Base-by-base conservation (phyloP, 116 monocot genomes). In the Cymodocea nodosa region DNA sequence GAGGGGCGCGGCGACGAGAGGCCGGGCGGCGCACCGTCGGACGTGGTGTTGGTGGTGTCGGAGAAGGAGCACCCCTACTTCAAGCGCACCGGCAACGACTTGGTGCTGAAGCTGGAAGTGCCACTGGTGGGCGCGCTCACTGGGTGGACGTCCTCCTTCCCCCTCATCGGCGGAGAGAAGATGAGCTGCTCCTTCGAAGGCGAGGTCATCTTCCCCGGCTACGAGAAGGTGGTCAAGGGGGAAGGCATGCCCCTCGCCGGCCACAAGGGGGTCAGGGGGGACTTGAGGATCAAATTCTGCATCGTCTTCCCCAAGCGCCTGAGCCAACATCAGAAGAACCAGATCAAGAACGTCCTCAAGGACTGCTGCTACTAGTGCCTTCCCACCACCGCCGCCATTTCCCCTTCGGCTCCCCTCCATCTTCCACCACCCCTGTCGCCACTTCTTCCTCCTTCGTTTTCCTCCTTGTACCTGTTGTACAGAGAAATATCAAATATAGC, bases 51-150 rank as follows among this genome's bases (percentile, higher is more conserved):
- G 72, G 17, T 75, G 64, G 74, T 98, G 15, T 23, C 80, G 0
- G 98, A 98, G 68, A 88, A 84, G 76, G 80, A 85, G 62, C 98
- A 92, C 73, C 72, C 82, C 4, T 16, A 71, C 59, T 98, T 82
- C 84, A 85, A 77, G 71, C 71, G 89, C 52, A 76, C 76, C 5
- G 85, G 79, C 64, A 78, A 89, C 53, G 92, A 98, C 70, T 68
- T 98, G 61, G 86, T 88, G 14, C 74, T 98, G 9, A 85, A 82
- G 72, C 72, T 80, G 15, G 84, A 86, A 68, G 73, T 92, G 20
- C 98, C 97, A 10, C 74, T 98, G 5, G 78, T 82, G 18, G 77
- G 76, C 35, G 98, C 92, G 15, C 79, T 98, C 12, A 81, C 89
- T 0, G 97, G 98, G 6, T 88, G 88, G 82, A 69, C 70, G 18